These are phyloP conservation scores for Tripterygium wilfordii DNA, from an alignment of 177 flowering plant species.

Conservation along the genomic window DNA sequence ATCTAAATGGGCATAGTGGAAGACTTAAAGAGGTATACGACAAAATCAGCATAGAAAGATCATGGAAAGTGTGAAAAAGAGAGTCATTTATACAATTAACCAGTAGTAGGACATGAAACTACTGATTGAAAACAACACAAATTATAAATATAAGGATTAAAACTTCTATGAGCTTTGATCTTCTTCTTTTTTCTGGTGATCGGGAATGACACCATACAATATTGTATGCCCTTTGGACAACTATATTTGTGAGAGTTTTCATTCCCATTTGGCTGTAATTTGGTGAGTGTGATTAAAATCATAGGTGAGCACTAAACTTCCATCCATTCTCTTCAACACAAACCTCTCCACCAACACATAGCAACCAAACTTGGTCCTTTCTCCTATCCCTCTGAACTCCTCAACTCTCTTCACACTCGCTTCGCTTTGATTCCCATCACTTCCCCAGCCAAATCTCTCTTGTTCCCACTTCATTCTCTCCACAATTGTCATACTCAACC, in stretches of 20 bases:
- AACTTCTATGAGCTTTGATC: no score
- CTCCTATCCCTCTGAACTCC: conserved; percentile 9
- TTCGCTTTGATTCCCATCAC: conserved; percentile 17
- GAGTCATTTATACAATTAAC: no score
- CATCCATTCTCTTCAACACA: conserved; percentile 31
- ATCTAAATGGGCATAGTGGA: no score
- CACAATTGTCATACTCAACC: conserved; percentile 28
- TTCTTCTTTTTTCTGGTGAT: no score
- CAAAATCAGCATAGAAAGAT: no score
- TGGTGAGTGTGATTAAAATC: conserved; percentile 25
- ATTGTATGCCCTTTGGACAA: no score
- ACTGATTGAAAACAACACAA: no score
- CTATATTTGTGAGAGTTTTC: background rate
- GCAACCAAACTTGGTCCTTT: conserved; percentile 32
- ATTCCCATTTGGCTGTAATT: conserved; percentile 28
- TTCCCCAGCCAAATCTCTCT: conserved; percentile 32
- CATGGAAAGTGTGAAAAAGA: no score
- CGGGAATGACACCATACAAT: no score
- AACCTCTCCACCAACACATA: conserved; percentile 38
- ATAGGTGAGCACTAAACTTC: conserved; percentile 20
- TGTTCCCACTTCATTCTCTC: conserved; percentile 49
- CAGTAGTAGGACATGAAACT: no score
- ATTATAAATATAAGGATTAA: no score
- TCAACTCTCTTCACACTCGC: conserved; percentile 37
- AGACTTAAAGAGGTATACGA: no score